Evolutionary conservation across 192 early-diverging fungal species (phyloP).

Genomic region (Coemansia javaensis): DNA sequence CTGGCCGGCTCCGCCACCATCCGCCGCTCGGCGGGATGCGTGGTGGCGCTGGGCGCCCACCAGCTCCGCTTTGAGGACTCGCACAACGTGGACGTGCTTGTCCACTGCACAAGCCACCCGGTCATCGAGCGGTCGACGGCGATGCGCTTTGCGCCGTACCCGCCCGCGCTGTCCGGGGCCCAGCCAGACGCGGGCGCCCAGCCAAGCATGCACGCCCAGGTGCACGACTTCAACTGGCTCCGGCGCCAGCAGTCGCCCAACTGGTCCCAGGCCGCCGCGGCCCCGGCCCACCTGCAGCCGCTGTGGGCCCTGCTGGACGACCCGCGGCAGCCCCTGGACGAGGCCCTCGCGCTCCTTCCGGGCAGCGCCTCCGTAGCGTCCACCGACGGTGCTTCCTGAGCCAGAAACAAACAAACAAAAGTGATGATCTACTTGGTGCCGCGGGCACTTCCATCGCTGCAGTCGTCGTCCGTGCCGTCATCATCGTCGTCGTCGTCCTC

Average conservation of each 20-base stretch:
- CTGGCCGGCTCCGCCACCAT: slow-evolving; percentile 70
- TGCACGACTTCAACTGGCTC: slow-evolving; percentile 94
- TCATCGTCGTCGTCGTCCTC: slow-evolving; percentile 8
- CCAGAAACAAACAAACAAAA: no score
- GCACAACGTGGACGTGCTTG: slow-evolving; percentile 54
- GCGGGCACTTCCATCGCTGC: no score
- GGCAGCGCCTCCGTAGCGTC: no score
- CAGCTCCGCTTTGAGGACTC: slow-evolving; percentile 87
- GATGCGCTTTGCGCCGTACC: slow-evolving; percentile 66
- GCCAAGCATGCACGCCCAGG: slow-evolving; percentile 54
- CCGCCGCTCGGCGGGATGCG: slow-evolving; percentile 58
- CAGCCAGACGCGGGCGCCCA: neutral
- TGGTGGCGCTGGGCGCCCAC: slow-evolving; percentile 65
- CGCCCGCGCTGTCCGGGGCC: slow-evolving; percentile 20
- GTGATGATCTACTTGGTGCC: no score
- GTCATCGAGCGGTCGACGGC: slow-evolving; percentile 79
- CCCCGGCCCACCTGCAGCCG: neutral
- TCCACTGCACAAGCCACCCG: slow-evolving; percentile 71
- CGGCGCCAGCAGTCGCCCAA: slow-evolving; percentile 71
- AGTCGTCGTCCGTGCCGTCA: neutral
- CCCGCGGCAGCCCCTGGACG: no score
- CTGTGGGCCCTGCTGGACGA: slow-evolving; percentile 4
- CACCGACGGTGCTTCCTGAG: no score
- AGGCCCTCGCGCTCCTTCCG: no score
- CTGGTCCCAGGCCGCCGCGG: slow-evolving; percentile 49